These are phyloP conservation scores for Gossypium gossypioides DNA, from an alignment of 441 rosid genomes.

Conservation along the genomic window DNA sequence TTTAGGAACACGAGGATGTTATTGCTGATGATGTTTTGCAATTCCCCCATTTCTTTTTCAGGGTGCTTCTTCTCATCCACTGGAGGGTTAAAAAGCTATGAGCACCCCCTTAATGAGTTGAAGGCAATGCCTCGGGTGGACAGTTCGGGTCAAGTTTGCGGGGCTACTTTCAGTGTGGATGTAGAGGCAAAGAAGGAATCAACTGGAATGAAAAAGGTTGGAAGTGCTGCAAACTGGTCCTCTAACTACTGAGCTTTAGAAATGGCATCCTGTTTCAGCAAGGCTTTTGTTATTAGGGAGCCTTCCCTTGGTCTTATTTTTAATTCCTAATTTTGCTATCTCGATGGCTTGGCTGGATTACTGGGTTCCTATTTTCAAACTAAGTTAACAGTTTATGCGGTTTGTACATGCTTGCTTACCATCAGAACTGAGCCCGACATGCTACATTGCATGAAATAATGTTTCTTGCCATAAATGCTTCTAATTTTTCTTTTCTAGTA, in stretches of 20 bases:
- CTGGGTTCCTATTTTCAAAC: not conserved
- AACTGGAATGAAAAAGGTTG: too few relatives aligned
- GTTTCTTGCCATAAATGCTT: not conserved
- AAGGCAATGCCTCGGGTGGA: constrained; percentile 93
- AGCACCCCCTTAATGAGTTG: constrained; percentile 77
- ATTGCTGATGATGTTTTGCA: constrained; percentile 11
- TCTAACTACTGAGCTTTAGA: constrained; percentile 36
- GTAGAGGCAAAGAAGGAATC: too few relatives aligned
- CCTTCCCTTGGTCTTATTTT: not conserved
- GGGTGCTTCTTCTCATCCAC: constrained; percentile 90
- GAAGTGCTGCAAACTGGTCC: constrained; percentile 59
- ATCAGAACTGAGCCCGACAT: constrained; percentile 15
- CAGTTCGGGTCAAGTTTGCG: constrained; percentile 83
- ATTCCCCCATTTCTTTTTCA: constrained; percentile 17
- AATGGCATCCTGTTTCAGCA: not conserved
- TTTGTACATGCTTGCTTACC: constrained; percentile 22
- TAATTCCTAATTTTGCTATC: not conserved
- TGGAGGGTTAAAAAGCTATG: constrained; percentile 88
- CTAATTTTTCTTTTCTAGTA: not conserved
- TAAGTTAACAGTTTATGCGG: constrained; percentile 15
- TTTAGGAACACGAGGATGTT: not conserved
- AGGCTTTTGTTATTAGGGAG: constrained; percentile 21
- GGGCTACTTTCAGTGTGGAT: constrained; percentile 71
- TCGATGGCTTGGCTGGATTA: constrained; percentile 7
- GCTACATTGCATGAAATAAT: constrained; percentile 26